These are phyloP conservation scores for Nigrograna mackinnonii DNA, from an alignment of 2,329 filamentous ascomycete genomes.

Conservation along the genomic window DNA sequence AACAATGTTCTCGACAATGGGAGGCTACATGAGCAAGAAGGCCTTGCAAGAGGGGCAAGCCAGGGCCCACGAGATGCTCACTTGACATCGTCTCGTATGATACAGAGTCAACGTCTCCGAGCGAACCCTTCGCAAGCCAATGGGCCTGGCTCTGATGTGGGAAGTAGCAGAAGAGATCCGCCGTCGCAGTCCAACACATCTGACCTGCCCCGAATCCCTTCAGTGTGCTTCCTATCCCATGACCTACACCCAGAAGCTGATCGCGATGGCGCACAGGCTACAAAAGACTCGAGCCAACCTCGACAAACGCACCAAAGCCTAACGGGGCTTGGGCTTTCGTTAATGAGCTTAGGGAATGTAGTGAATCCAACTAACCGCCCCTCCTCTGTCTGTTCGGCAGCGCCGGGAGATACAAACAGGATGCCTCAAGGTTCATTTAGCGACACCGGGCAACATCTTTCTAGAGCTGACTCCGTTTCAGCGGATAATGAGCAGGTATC, in stretches of 20 bases:
- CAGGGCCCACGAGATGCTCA: neutral
- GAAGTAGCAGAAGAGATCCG: slow-evolving; percentile 18
- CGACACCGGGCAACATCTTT: slow-evolving; percentile 18
- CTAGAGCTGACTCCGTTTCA: slow-evolving; percentile 22
- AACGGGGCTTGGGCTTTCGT: slow-evolving; percentile 36
- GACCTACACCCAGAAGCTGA: slow-evolving; percentile 31
- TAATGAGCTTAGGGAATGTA: slow-evolving; percentile 29
- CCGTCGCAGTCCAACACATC: slow-evolving; percentile 35
- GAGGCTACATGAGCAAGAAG: slow-evolving; percentile 4
- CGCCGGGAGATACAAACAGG: too few species aligned
- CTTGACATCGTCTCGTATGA: neutral
- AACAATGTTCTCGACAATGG: slow-evolving; percentile 15
- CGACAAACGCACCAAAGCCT: slow-evolving; percentile 23
- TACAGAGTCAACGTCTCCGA: neutral
- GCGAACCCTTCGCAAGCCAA: too few species aligned
- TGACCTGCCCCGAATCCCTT: slow-evolving; percentile 39
- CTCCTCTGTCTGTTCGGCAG: slow-evolving; percentile 32
- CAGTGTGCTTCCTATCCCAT: slow-evolving; percentile 40
- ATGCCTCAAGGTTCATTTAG: slow-evolving; percentile 15
- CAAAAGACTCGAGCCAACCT: too few species aligned
- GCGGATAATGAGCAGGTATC: too few species aligned
- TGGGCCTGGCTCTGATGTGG: slow-evolving; percentile 7
- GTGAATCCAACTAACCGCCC: slow-evolving; percentile 22
- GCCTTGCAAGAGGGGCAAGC: neutral
- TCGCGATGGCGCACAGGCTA: too few species aligned